phyloP scores from a whole-genome alignment of 2,329 filamentous ascomycete genomes.

The Apiospora arundinis region DNA sequence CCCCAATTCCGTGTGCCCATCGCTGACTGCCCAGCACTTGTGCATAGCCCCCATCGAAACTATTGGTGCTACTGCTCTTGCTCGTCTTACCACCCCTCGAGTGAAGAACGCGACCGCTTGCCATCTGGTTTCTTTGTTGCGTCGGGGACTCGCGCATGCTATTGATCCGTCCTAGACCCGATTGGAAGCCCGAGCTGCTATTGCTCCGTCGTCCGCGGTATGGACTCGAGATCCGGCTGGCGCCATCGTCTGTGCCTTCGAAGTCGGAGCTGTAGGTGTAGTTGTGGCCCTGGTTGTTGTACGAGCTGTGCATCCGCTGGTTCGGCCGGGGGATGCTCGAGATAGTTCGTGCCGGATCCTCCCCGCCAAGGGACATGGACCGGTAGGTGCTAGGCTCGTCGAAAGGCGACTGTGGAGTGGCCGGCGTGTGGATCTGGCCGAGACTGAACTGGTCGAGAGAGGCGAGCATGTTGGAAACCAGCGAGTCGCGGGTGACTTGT shows the following conservation, averaged over 20 bases:
- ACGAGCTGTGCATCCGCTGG: slow-evolving; percentile 27
- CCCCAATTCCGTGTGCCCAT: slow-evolving; percentile 58
- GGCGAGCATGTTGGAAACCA: slow-evolving; percentile 94
- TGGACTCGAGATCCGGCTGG: slow-evolving; percentile 58
- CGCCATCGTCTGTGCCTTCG: slow-evolving; percentile 59
- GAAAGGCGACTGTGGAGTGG: slow-evolving; percentile 37
- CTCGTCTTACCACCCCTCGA: slow-evolving; percentile 68
- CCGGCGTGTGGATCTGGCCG: slow-evolving; percentile 47
- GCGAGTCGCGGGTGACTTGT: slow-evolving; percentile 82
- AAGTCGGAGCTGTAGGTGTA: slow-evolving; percentile 69
- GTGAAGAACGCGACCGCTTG: slow-evolving; percentile 49
- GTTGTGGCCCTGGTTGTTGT: slow-evolving; percentile 44
- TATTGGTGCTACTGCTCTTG: slow-evolving; percentile 74
- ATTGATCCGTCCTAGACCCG: slow-evolving; percentile 65
- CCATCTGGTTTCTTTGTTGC: slow-evolving; percentile 45
- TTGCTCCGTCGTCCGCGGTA: slow-evolving; percentile 74
- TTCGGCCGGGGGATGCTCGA: slow-evolving; percentile 34
- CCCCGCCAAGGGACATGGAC: slow-evolving; percentile 32
- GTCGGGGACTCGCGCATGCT: slow-evolving; percentile 61
- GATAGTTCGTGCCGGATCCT: slow-evolving; percentile 38
- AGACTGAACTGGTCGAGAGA: slow-evolving; percentile 86
- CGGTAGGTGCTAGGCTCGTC: slow-evolving; percentile 43
- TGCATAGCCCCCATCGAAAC: slow-evolving; percentile 68
- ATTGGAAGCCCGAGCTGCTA: slow-evolving; percentile 76
- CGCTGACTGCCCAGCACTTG: slow-evolving; percentile 65